These are phyloP conservation scores for Didymellaceae sp. DNA, from an alignment of 2,329 filamentous ascomycete genomes.

Conservation along the genomic window DNA sequence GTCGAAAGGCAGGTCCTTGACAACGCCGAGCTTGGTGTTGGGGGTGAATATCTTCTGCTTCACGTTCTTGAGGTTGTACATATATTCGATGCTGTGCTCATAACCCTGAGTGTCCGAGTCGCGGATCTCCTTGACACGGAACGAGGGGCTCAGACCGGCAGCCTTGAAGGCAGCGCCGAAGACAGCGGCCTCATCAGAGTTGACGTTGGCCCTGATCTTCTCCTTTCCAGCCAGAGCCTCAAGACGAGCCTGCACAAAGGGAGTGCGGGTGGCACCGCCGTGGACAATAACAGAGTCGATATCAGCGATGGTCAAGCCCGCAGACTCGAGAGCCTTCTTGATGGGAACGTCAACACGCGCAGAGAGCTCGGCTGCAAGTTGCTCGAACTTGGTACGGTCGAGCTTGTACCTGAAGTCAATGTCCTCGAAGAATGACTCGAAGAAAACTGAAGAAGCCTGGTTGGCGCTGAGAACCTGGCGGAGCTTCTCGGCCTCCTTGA, in stretches of 20 bases:
- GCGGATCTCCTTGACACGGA: slow-evolving; percentile 96
- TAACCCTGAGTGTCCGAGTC: slow-evolving; percentile 79
- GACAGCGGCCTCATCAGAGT: slow-evolving; percentile 94
- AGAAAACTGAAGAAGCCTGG: slow-evolving; percentile 76
- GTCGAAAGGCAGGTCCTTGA: slow-evolving; percentile 85
- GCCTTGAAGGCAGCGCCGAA: slow-evolving; percentile 96
- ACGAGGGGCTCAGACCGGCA: slow-evolving; percentile 88
- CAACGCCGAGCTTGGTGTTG: slow-evolving; percentile 74
- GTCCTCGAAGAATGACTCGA: slow-evolving; percentile 90
- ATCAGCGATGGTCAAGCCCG: slow-evolving; percentile 75
- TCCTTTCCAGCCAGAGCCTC: slow-evolving; percentile 76
- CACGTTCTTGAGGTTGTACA: slow-evolving; percentile 69
- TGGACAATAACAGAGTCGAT: slow-evolving; percentile 92
- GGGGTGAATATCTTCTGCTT: slow-evolving; percentile 85
- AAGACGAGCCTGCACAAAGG: slow-evolving; percentile 89
- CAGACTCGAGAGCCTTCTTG: slow-evolving; percentile 74
- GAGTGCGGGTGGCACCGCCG: slow-evolving; percentile 86
- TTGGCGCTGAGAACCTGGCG: slow-evolving; percentile 95
- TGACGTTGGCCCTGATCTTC: slow-evolving; percentile 92
- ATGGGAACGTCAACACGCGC: slow-evolving; percentile 73
- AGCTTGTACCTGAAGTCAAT: slow-evolving; percentile 94
- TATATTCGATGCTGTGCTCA: slow-evolving; percentile 77
- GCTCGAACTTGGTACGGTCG: slow-evolving; percentile 79
- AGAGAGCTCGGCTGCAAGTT: slow-evolving; percentile 71
- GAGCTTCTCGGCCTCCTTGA: slow-evolving; percentile 86